Evolutionary conservation across 805 yeast species (phyloP).

Genomic region (Myxozyma sirexii): DNA sequence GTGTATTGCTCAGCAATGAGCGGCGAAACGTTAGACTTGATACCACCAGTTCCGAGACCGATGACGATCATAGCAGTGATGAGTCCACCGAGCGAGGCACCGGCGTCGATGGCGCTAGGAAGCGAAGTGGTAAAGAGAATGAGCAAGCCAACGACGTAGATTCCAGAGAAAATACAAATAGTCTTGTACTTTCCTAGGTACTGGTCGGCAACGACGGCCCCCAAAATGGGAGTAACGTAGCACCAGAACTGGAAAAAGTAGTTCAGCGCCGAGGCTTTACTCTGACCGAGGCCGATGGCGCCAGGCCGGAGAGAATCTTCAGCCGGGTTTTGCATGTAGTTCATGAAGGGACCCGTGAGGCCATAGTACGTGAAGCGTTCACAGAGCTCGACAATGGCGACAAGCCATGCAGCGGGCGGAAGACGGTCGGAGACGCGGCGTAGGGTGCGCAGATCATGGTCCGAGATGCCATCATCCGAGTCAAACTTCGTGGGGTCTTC

Average conservation of each 20-base stretch:
- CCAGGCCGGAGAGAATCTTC: slow-evolving; percentile 51
- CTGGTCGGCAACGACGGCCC: slow-evolving; percentile 76
- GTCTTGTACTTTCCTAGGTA: slow-evolving; percentile 73
- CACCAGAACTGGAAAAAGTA: slow-evolving; percentile 82
- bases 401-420: slow-evolving; percentile 62
- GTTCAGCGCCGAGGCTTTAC: slow-evolving; percentile 70
- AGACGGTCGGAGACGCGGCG: slow-evolving; percentile 56
- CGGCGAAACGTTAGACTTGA: slow-evolving; percentile 74
- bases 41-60: slow-evolving; percentile 81
- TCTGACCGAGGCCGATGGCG: slow-evolving; percentile 60
- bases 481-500: slow-evolving; percentile 8
- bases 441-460: slow-evolving; percentile 54
- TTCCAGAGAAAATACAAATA: slow-evolving; percentile 59
- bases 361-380: slow-evolving; percentile 85
- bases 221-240: slow-evolving; percentile 75
- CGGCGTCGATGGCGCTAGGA: slow-evolving; percentile 55
- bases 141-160: slow-evolving; percentile 65
- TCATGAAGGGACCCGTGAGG: slow-evolving; percentile 72
- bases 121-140: slow-evolving; percentile 70
- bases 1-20: slow-evolving; percentile 76
- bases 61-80: slow-evolving; percentile 58
- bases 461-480: slow-evolving; percentile 48
- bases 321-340: slow-evolving; percentile 65
- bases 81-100: slow-evolving; percentile 66
- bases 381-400: slow-evolving; percentile 72